A percentile compares a stretch with the other conserved stretches of the same genome.
Evolutionary conservation across 805 yeast genomes (phyloP).

Genomic region (Candida morakotiae): DNA sequence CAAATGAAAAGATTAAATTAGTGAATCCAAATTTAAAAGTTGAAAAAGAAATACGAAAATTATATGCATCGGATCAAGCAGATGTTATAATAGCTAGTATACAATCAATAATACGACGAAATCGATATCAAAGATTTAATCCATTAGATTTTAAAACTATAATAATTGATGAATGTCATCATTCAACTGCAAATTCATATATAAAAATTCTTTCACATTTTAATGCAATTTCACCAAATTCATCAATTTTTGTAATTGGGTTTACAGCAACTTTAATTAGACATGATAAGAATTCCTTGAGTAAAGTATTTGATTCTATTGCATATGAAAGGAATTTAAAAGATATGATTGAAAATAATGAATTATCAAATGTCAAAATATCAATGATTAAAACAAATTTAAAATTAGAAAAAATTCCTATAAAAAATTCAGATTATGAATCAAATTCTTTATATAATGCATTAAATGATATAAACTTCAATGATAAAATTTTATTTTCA

Average conservation of each 20-base stretch:
- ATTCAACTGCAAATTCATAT: conserved; percentile 74
- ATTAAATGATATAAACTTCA: conserved; percentile 52
- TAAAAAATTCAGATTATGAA: conserved; percentile 50
- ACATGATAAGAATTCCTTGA: conserved; percentile 62
- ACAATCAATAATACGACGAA: conserved; percentile 49
- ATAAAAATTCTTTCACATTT: conserved; percentile 55
- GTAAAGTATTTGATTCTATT: conserved; percentile 62
- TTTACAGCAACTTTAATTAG: conserved; percentile 86
- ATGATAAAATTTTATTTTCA: conserved; percentile 53
- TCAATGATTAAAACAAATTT: conserved; percentile 49
- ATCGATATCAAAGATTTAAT: conserved; percentile 49
- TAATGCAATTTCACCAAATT: conserved; percentile 36
- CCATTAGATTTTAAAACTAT: conserved; percentile 66
- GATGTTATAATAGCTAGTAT: conserved; percentile 79
- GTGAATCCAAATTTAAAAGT: conserved; percentile 50
- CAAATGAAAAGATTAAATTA: conserved; percentile 44
- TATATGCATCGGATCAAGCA: conserved; percentile 37
- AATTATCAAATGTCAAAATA: conserved; percentile 67
- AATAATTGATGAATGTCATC: conserved; percentile 91
- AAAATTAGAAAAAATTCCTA: conserved; percentile 34
- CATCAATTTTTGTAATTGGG: conserved; percentile 62
- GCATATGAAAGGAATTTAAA: conserved; percentile 64
- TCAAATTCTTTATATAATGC: conserved; percentile 46
- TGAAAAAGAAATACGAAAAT: conserved; percentile 66
- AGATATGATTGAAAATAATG: conserved; percentile 64